phyloP scores from a whole-genome alignment of 441 rosid species.

The Bruguiera hainesii region DNA sequence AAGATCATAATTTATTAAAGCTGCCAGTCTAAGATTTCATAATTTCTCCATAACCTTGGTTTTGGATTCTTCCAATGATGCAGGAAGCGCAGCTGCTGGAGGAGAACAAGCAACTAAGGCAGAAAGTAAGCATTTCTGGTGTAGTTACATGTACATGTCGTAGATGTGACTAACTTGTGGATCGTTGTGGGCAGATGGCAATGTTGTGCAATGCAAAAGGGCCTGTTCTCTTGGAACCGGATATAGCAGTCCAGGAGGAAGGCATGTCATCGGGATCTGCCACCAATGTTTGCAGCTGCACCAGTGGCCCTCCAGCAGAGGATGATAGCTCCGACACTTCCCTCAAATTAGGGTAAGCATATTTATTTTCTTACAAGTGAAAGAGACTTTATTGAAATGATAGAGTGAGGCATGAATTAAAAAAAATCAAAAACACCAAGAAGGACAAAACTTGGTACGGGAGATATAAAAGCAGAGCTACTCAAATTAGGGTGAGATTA shows the following conservation, averaged over 20 bases:
- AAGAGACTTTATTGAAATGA: no score
- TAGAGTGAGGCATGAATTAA: no score
- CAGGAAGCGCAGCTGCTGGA: constrained; percentile 49
- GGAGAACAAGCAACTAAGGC: constrained; percentile 49
- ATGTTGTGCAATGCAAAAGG: constrained; percentile 29
- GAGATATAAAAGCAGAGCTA: no score
- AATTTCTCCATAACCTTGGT: not conserved
- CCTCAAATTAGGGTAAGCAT: constrained; percentile 50
- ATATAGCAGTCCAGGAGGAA: constrained; percentile 37
- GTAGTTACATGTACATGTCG: not conserved
- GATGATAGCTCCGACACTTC: constrained; percentile 60
- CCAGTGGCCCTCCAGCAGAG: constrained; percentile 43
- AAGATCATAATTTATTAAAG: no score
- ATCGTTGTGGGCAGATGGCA: constrained; percentile 27
- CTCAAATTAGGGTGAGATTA: no score
- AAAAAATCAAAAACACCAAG: no score
- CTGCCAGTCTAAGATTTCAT: not conserved
- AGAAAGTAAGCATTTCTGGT: constrained; percentile 26
- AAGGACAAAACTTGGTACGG: no score
- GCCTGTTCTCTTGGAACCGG: constrained; percentile 25
- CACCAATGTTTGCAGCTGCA: constrained; percentile 41
- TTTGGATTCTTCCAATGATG: not conserved
- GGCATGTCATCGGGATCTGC: constrained; percentile 55
- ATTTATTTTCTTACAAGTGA: no score
- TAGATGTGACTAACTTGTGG: not conserved